Base-by-base conservation (phyloP, 352 stramenopile species). In the Phytopythium cucurbitacearum region DNA sequence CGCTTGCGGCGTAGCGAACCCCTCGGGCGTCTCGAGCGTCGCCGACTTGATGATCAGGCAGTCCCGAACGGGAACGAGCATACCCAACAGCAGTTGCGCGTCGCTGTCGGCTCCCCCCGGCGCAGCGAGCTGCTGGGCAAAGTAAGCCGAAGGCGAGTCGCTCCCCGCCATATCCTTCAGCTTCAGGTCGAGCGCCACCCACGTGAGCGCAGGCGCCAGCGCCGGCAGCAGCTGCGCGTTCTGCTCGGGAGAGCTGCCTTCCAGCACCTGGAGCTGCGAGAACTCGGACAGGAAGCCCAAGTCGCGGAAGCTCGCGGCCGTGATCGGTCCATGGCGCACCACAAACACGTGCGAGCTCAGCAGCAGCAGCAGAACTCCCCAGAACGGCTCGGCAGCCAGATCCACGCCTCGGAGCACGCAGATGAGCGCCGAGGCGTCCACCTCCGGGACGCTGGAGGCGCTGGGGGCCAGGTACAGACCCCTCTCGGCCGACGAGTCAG, bases 111-210 rank as follows among this genome's bases (percentile, higher is more conserved):
- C 57, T 3, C 49, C 36, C 16, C 42, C 15, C 15, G 69, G 68
- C 39, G 62, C 72, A 21, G 60, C 56, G 51, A 91, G 61, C 46
- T 82, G 73, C 44, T 80, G 63, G 53, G 89, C 80, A n/a, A 91
- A 85, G 62, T 89, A 91, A 48, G 71, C 74, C 21, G 62, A 65
- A 12, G 77, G 62, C 11, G 75, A 82, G 49, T 91, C 75, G 45
- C 65, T 71, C 47, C 80, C 80, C 49, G 80, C 62, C 77, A 91
- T 86, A 53, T 91, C 77, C 60, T 91, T 89, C 51, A 85, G 71
- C 62, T 91, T 89, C 51, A 91, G 72, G 55, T 89, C 80, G 48
- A 91, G 51, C 1, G 80, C 80, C 8, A 67, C 75, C 80, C 80
- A 91, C 44, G 80, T 89, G 42, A 88, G 67, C 38, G 51, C 62